phyloP scores from a whole-genome alignment of 2,329 filamentous ascomycete genomes.

The Ophiostoma himal-ulmi region DNA sequence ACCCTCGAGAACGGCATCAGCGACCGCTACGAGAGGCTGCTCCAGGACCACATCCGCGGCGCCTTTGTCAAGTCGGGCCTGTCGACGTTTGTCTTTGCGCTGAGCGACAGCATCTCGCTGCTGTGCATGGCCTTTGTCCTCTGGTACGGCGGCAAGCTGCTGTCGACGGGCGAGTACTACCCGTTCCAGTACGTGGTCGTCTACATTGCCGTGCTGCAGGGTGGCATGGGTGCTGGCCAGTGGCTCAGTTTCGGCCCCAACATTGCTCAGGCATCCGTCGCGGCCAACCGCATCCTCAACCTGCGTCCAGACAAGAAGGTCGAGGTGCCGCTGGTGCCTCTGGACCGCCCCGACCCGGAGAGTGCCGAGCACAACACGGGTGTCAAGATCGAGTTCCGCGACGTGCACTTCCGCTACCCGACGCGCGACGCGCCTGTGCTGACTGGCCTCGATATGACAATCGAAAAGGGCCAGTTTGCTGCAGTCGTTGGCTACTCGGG shows the following conservation, averaged over 20 bases:
- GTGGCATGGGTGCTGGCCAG: conserved; percentile 32
- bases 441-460: conserved; percentile 51
- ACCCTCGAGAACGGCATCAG: conserved; percentile 64
- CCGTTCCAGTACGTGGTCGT: conserved; percentile 33
- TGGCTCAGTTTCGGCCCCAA: conserved; percentile 34
- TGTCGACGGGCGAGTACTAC: conserved; percentile 6
- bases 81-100: conserved; percentile 60
- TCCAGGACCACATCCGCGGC: conserved; percentile 51
- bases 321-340: conserved; percentile 29
- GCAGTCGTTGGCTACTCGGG: conserved; percentile 34
- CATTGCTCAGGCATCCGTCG: conserved; percentile 32
- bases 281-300: conserved; percentile 32
- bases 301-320: conserved; percentile 28
- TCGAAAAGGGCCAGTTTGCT: conserved; percentile 33
- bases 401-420: conserved; percentile 66
- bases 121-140: conserved; percentile 53
- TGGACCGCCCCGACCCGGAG: conserved; percentile 23
- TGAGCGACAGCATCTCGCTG: conserved; percentile 61
- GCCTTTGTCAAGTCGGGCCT: conserved; percentile 58
- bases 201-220: conserved; percentile 34
- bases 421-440: conserved; percentile 64
- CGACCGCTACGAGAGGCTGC: conserved; percentile 53
- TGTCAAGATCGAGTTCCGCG: conserved; percentile 55
- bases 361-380: conserved; percentile 31
- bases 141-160: conserved; percentile 37